Evolutionary conservation across 352 stramenopile species (phyloP).

Genomic region (Blastocystis sp.): DNA sequence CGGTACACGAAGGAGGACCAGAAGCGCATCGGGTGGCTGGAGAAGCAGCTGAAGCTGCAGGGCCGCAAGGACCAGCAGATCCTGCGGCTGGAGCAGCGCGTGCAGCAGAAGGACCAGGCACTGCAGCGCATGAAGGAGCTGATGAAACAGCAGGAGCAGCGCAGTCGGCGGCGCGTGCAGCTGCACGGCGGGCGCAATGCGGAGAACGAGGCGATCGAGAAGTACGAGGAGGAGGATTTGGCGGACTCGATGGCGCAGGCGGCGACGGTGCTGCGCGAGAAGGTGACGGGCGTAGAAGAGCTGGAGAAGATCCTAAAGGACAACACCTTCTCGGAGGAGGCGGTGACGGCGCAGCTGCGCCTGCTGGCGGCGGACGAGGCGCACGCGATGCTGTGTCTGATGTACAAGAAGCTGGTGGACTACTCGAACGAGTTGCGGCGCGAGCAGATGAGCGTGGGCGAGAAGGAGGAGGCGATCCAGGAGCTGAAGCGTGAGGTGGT

Average conservation of each 20-base stretch:
- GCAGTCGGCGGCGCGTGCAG: background rate
- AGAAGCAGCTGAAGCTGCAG: constrained; percentile 34
- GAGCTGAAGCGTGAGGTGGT: background rate
- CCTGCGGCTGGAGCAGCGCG: constrained; percentile 18
- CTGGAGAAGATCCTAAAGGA: constrained; percentile 11
- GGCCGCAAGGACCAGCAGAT: constrained; percentile 20
- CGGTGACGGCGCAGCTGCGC: background rate
- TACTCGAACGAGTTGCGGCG: background rate
- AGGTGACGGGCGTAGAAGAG: background rate
- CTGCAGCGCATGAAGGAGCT: constrained; percentile 1
- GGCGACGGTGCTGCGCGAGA: background rate
- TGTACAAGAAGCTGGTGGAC: constrained; percentile 12
- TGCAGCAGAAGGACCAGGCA: constrained; percentile 59
- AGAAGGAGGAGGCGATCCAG: background rate
- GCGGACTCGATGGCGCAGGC: constrained; percentile 6
- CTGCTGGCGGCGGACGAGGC: background rate
- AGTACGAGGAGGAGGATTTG: constrained; percentile 20
- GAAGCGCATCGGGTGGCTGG: constrained; percentile 56
- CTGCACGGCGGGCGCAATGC: background rate
- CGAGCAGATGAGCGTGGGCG: background rate
- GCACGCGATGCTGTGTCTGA: constrained; percentile 13
- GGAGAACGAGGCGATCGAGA: background rate
- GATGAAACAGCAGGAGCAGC: constrained; percentile 35
- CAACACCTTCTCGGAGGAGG: background rate
- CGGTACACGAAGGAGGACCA: constrained; percentile 41